Conservation (phyloP, 805 yeast genomes). For the Hanseniaspora jakobsenii region DNA sequence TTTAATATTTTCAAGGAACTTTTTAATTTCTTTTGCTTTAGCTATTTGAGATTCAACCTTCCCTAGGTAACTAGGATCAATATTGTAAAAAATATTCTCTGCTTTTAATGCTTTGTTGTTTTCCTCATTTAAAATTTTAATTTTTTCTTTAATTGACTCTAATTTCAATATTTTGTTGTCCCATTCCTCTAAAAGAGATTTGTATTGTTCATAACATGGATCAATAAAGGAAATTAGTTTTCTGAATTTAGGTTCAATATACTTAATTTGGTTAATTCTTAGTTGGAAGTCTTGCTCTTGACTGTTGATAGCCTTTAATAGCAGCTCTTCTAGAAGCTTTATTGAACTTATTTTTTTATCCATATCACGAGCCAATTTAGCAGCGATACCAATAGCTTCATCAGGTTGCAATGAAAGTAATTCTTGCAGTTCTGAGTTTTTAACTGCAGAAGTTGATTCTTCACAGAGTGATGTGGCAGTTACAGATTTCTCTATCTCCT, state of each 20-base stretch:
- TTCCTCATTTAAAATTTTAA: neutral
- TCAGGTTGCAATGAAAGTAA: neutral
- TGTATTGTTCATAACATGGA: neutral
- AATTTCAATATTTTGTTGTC: neutral
- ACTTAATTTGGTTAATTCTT: neutral
- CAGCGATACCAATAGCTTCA: neutral
- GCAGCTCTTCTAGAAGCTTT: neutral
- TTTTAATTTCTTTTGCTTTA: no score
- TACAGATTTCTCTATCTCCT: neutral
- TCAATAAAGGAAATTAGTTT: neutral
- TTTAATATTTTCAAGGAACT: no score
- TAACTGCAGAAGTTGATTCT: neutral
- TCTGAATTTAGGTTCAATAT: neutral
- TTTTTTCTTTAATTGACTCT: neutral
- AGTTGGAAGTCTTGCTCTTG: slow-evolving; percentile 2
- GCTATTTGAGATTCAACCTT: neutral
- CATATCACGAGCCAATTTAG: neutral
- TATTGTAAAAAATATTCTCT: no score
- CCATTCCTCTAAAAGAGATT: neutral
- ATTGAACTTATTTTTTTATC: neutral
- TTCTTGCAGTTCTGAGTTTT: neutral
- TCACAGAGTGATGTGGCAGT: neutral
- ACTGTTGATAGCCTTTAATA: neutral
- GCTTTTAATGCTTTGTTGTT: neutral
- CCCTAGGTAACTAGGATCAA: no score